Evolutionary conservation across 768 basidiomycete genomes (phyloP), one percentile per base, ranked within the genome.

Genomic region (Collybiopsis confluens): DNA sequence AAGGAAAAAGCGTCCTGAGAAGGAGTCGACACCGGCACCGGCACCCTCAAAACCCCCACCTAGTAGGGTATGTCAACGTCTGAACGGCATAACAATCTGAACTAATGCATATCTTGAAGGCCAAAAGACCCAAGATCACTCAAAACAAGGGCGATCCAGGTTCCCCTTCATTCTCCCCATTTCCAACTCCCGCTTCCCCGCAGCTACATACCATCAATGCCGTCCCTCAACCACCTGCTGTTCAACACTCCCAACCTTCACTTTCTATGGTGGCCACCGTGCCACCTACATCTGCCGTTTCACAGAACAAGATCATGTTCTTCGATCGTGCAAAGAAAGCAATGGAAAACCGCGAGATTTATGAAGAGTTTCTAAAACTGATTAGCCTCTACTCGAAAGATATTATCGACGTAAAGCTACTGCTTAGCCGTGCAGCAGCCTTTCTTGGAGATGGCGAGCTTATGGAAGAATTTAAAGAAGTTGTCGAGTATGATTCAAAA

Each of bases 311-410:
- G 63, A 79, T 94, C 28, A 73, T 88, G 11, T 98, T 98, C 77
- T 98, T 98, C 64, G 97, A 98, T 64, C 84, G 90, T 38, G 90
- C 93, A 58, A 96, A 90, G 69, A 86, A 85, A 59, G 74, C 83
- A 0, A 69, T 92, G 7, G 90, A 90, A 64, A 81, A 75, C 65
- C 79, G 82, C 56, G 88, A 88, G 49, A 77, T 83, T 35, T 92
- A 90, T 62, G 93, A 97, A 62, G 96, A 98, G 60, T 98, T 98
- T 69, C 73, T 98, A 62, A 98, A 96, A 72, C 76, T 98, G 24
- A 78, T 98, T 48, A 88, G 85, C 65, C 77, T 98, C 45, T 99
- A 90, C 70, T 86, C 91, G 15, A 89, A 87, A 61, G 94, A 97
- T 55, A 86, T 98, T 61, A 89, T 99, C 62, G 92, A 97, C 64